phyloP scores from a whole-genome alignment of 1,139 yeast genomes.

The Entelexis paramagnoliae region DNA sequence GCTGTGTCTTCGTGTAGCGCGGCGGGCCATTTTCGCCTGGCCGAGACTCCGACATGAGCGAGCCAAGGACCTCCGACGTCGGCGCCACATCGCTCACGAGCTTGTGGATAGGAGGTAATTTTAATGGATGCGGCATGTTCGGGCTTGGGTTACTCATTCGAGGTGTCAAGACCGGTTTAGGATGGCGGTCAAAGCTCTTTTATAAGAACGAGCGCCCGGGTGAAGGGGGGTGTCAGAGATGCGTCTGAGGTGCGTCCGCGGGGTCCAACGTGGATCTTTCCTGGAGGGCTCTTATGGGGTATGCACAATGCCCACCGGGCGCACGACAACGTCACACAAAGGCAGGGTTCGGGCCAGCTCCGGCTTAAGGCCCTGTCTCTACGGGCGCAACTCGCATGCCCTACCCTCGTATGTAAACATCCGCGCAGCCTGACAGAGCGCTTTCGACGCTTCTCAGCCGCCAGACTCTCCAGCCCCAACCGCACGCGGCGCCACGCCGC shows the following conservation, averaged over 20 bases:
- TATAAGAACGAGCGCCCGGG: background rate
- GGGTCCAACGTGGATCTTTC: slow-evolving; percentile 8
- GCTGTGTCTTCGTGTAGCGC: background rate
- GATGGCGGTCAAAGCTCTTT: background rate
- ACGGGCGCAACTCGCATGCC: background rate
- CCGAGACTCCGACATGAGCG: background rate
- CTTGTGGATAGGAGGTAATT: slow-evolving; percentile 23
- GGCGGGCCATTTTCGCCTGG: background rate
- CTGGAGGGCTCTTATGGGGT: slow-evolving; percentile 4
- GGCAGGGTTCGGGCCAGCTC: background rate
- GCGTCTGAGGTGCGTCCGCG: slow-evolving; percentile 5
- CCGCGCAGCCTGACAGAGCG: background rate
- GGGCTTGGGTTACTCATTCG: background rate
- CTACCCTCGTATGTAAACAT: background rate
- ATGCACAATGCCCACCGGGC: slow-evolving; percentile 22
- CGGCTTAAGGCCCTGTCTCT: background rate
- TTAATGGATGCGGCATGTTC: slow-evolving; percentile 1
- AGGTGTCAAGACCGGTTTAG: background rate
- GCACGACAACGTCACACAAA: background rate
- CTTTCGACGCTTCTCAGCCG: background rate
- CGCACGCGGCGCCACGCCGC: slow-evolving; percentile 14
- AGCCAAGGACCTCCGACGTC: slow-evolving; percentile 17
- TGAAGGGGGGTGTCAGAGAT: slow-evolving; percentile 1
- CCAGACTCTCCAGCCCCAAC: background rate
- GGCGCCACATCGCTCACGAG: slow-evolving; percentile 23